phyloP scores from a whole-genome alignment of 2,329 filamentous ascomycete genomes.

The Phialophora chinensis region DNA sequence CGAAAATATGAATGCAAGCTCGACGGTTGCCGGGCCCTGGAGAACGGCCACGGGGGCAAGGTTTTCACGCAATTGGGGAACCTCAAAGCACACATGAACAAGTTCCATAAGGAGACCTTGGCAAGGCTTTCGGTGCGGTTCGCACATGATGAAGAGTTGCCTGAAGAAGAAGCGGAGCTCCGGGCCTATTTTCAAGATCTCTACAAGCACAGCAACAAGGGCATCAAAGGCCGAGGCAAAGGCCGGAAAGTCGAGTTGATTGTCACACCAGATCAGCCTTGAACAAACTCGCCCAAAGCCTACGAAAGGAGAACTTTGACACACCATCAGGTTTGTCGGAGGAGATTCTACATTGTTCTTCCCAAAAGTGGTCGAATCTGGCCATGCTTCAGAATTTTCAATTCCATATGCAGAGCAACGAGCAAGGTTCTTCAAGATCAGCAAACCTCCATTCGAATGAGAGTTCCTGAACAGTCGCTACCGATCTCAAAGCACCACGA shows the following conservation, averaged over 20 bases:
- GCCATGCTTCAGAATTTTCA: background rate
- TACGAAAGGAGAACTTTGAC: background rate
- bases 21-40: conserved; percentile 66
- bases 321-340: background rate
- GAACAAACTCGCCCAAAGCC: background rate
- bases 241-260: conserved; percentile 67
- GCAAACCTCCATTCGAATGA: background rate
- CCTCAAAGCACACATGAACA: conserved; percentile 94
- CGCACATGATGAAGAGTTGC: conserved; percentile 59
- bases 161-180: conserved; percentile 74
- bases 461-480: conserved; percentile 2
- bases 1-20: conserved; percentile 80
- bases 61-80: conserved; percentile 90
- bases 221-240: conserved; percentile 94
- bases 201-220: conserved; percentile 99
- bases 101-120: conserved; percentile 81
- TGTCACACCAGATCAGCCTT: conserved; percentile 23
- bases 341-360: background rate
- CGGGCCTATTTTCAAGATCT: conserved; percentile 83
- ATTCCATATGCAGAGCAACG: background rate
- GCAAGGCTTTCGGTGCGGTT: conserved; percentile 74
- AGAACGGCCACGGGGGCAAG: conserved; percentile 60
- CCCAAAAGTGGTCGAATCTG: background rate
- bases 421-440: background rate
- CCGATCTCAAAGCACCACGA: conserved; percentile 4